Conservation (phyloP, 1,284 basidiomycete genomes). For the Chondrostereum purpureum region DNA sequence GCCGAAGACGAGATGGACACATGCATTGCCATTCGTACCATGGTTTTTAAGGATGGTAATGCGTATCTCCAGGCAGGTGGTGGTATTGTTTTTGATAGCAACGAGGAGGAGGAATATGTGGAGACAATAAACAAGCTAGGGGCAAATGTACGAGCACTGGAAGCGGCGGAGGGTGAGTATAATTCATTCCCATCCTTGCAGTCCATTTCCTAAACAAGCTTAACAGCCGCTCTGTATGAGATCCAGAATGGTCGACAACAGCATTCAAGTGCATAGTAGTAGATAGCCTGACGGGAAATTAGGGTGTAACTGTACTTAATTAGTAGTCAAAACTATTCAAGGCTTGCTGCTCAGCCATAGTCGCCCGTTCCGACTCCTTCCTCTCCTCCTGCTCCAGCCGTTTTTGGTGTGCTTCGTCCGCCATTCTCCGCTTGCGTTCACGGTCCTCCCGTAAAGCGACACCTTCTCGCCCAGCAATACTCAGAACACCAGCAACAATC, state of each 20-base stretch:
- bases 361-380: slow-evolving; percentile 12
- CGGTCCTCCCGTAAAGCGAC: slow-evolving; percentile 34
- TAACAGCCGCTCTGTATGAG: slow-evolving; percentile 60
- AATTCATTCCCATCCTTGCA: slow-evolving; percentile 7
- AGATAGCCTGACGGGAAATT: slow-evolving; percentile 5
- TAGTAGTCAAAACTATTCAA: slow-evolving; percentile 13
- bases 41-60: slow-evolving; percentile 92
- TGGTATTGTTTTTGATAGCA: slow-evolving; percentile 95
- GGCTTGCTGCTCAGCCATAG: slow-evolving; percentile 7
- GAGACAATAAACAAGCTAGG: slow-evolving; percentile 96
- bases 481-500: slow-evolving; percentile 84
- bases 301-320: slow-evolving; percentile 5
- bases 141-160: slow-evolving; percentile 82
- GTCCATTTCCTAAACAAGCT: no score
- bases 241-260: slow-evolving; percentile 31
- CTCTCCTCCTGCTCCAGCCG: slow-evolving; percentile 15
- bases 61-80: slow-evolving; percentile 96
- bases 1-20: slow-evolving; percentile 95
- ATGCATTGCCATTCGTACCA: slow-evolving; percentile 97
- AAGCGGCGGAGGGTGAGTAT: slow-evolving; percentile 82
- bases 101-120: slow-evolving; percentile 94
- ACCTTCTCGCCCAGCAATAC: slow-evolving; percentile 87
- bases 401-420: background rate
- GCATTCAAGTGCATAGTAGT: slow-evolving; percentile 2
- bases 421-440: slow-evolving; percentile 13